Evolutionary conservation across 345 rosid genomes (phyloP).

Genomic region (Camelina neglecta): DNA sequence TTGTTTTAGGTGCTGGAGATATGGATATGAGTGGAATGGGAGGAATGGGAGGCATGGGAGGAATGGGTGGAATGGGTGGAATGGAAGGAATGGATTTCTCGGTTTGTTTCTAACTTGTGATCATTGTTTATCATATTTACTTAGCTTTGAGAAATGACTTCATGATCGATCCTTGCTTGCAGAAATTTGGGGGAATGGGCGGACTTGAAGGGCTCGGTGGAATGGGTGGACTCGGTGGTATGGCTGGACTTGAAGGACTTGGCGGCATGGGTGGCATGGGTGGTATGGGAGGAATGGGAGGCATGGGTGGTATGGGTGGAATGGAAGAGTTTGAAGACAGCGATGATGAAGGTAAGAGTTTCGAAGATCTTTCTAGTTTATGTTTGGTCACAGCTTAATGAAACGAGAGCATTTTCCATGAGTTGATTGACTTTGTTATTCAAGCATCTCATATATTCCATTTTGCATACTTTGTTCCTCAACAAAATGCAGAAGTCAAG

Average conservation of each 20-base stretch:
- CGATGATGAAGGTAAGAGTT: conserved; percentile 83
- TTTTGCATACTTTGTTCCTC: too few species aligned
- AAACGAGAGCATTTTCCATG: background rate
- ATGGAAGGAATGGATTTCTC: conserved; percentile 46
- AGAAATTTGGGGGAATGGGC: conserved; percentile 44
- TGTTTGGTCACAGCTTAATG: conserved; percentile 17
- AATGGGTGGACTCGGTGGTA: conserved; percentile 44
- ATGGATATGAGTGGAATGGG: conserved; percentile 42
- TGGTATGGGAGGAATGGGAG: conserved; percentile 49
- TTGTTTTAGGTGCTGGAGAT: conserved; percentile 45
- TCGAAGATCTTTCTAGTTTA: conserved; percentile 4
- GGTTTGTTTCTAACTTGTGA: conserved; percentile 37
- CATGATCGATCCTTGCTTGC: conserved; percentile 11
- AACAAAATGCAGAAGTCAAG: background rate
- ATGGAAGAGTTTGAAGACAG: conserved; percentile 82
- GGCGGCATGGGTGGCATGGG: conserved; percentile 46
- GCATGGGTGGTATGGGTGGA: conserved; percentile 47
- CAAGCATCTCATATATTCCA: background rate
- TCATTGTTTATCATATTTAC: conserved; percentile 10
- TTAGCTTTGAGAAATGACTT: conserved; percentile 20
- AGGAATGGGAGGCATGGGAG: conserved; percentile 32
- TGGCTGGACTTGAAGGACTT: conserved; percentile 41
- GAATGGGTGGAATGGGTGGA: conserved; percentile 17
- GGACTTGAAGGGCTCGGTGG: conserved; percentile 34
- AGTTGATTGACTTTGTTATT: conserved; percentile 5